These are phyloP conservation scores for Paracoccidioides lutzii DNA, from an alignment of 2,329 filamentous ascomycete genomes.

Conservation along the genomic window DNA sequence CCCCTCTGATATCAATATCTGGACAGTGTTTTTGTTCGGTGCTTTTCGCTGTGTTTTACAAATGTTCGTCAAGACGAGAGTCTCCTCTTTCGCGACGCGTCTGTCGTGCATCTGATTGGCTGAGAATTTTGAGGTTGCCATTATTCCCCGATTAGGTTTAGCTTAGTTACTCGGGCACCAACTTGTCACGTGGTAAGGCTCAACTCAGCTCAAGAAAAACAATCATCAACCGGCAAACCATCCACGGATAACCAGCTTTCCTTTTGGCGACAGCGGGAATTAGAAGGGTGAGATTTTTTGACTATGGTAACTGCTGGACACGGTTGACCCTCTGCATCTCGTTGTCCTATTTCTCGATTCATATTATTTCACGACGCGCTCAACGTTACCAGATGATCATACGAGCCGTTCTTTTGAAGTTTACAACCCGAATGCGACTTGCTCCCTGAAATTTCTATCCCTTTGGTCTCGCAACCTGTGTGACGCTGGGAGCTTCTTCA, in stretches of 20 bases:
- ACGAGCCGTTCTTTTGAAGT: too few species aligned
- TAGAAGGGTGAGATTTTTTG: not conserved
- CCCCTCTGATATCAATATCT: not conserved
- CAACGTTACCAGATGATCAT: too few species aligned
- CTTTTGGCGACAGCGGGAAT: not conserved
- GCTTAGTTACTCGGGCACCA: not conserved
- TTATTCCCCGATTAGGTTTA: not conserved
- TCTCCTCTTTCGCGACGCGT: not conserved
- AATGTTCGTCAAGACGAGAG: not conserved
- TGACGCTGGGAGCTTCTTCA: not conserved
- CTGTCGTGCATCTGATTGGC: slow-evolving; percentile 1
- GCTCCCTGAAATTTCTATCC: not conserved
- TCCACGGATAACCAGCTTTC: not conserved
- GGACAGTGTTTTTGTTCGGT: not conserved
- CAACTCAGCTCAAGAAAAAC: slow-evolving; percentile 1
- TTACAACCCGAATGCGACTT: not conserved
- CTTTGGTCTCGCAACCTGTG: not conserved
- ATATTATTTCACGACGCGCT: not conserved
- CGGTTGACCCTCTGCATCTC: not conserved
- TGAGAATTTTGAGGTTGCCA: not conserved
- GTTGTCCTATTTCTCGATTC: not conserved
- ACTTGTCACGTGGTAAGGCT: not conserved
- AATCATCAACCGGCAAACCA: not conserved
- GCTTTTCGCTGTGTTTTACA: not conserved
- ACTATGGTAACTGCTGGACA: not conserved